Percentiles rank a stretch among this genome's conserved stretches.
These are phyloP conservation scores for Pleurozium schreberi DNA, from an alignment of 225 moss, liverwort and hornwort genomes.

Conservation along the genomic window DNA sequence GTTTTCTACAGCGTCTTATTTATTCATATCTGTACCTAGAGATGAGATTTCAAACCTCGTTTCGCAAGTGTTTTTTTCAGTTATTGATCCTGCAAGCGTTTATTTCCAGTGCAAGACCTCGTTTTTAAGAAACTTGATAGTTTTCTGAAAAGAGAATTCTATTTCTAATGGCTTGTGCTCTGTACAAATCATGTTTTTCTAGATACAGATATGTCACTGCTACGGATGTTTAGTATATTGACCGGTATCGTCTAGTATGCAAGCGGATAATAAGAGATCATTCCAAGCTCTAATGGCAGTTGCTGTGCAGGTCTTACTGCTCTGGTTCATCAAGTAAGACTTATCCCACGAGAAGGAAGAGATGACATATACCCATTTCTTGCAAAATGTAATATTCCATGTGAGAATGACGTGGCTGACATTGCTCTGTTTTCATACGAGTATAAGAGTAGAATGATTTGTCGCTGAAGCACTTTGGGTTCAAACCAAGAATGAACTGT, in stretches of 20 bases:
- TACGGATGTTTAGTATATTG: background rate
- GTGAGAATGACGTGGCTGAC: background rate
- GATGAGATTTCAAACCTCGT: background rate
- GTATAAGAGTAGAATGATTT: background rate
- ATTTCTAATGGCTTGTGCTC: background rate
- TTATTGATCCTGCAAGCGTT: background rate
- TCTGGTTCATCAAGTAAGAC: slow-evolving; percentile 8
- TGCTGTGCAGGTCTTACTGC: slow-evolving; percentile 11
- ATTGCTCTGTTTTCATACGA: background rate
- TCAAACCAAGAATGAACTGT: background rate
- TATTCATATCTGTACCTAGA: background rate
- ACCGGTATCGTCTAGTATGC: background rate
- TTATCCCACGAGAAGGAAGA: slow-evolving; percentile 8
- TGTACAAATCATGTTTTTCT: background rate
- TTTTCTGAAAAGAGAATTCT: background rate
- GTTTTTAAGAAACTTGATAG: background rate
- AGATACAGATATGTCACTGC: background rate
- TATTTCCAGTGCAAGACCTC: background rate
- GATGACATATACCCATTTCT: background rate
- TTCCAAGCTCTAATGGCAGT: background rate
- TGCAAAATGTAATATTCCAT: background rate
- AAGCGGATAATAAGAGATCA: background rate
- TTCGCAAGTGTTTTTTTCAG: background rate
- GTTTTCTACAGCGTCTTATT: background rate
- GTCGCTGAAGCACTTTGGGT: background rate